Evolutionary conservation across 2,329 filamentous ascomycete species (phyloP), one percentile per base, ranked within the genome.

Genomic region (Tolypocladium album): DNA sequence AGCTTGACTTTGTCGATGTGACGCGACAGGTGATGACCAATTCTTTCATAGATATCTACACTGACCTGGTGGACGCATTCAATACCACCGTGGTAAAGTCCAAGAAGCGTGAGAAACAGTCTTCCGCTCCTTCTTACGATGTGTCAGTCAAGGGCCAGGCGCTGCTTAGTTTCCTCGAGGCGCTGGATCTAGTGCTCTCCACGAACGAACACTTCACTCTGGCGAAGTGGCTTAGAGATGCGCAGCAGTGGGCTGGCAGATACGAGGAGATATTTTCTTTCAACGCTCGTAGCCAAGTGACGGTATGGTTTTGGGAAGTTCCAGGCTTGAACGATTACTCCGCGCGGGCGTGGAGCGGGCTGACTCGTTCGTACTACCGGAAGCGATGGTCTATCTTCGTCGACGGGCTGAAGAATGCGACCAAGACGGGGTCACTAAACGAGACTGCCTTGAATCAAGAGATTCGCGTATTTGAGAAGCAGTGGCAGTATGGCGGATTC

Each of bases 231-330:
- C 71, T 79, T 15, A 56, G 62, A 0, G 67, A 73, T 0, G 78
- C 79, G 1, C 70, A 71, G 4, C 6, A 43, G 2, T 62, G 59
- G 63, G 61, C 68, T 9, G 68, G 67, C 57, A 56, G 60, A 12
- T 64, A 62, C 8, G 61, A 68, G 0, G 66, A 72, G 24, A 77
- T 75, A 62, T 73, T 76, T 50, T 73, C 76, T 59, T 78, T 77
- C 66, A 73, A 79, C 55, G 78, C 79, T 8, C 70, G 76, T 15
- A 81, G 81, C 56, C 79, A 81, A 61, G 69, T 82, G 60, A 81
- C 79, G 7, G 70, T 78, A 13, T 82, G 79, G 79, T 68, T 81
- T 64, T 56, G 58, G 11, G 53, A 61, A n/a, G 56, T 58, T 12
- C 24, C 38, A 1, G 11, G n/a, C 4, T 78, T 82, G 47, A 73